Evolutionary conservation across 75 land plant genomes (phyloP), one percentile per base, ranked within the genome.

Genomic region (Picea glauca): DNA sequence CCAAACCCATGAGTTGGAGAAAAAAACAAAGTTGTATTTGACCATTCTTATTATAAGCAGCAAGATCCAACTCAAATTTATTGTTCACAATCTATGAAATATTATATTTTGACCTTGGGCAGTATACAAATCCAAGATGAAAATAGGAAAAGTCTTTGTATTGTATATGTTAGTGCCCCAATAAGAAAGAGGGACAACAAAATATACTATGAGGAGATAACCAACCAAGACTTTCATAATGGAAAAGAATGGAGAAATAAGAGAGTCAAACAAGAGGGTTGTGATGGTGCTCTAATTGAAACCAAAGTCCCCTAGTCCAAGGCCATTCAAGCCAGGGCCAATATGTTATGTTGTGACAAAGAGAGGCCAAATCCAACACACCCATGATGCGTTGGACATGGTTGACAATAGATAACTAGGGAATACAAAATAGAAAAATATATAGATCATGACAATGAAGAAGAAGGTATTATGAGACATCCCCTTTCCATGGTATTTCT

Each of bases 291-390:
- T 11, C 95, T 93, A 93, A 78, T 93, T 93, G 23, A 91, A 83
- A 1, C 89, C 80, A 1, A 93, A 63, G 65, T 93, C 86, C 2
- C 93, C 95, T n/a, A 93, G 32, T 8, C 95, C 93, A 89, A 93
- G 88, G 60, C 95, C 95, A 13, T 5, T 91, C 93, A 93, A 76
- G 91, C 95, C n/a, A 91, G 85, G 3, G 91, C 83, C 0, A 91
- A 63, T 32, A 79, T 93, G 95, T 66, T 93, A 90, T 18, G 95
- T 90, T 85, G 79, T 92, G 93, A 93, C 91, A 0, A 93, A 93
- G 26, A 43, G 59, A 15, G 84, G 84, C 76, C 89, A 93, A 9
- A 58, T 58, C 89, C 86, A 89, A 76, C 95, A 93, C 13, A 91
- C 86, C 89, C 87, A 89, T 60, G 95, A 91, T 40, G 91, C 82